Evolutionary conservation across 345 rosid genomes (phyloP).

Genomic region (Populus ilicifolia): DNA sequence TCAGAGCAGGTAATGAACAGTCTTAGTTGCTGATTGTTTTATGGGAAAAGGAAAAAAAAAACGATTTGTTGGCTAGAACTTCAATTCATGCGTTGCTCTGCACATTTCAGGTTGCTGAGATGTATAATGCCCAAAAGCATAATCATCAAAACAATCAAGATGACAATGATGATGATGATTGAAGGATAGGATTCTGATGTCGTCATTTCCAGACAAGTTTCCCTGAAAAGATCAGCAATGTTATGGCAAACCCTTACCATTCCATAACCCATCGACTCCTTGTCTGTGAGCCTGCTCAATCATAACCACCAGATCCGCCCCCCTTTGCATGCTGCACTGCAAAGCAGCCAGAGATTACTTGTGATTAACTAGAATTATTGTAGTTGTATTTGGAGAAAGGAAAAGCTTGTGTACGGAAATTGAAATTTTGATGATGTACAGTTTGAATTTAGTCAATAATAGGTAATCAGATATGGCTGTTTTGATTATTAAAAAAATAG

Average conservation of each 20-base stretch:
- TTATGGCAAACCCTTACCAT: neutral
- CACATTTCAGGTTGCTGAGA: constrained; percentile 70
- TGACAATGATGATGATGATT: constrained; percentile 57
- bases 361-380: no score
- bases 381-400: no score
- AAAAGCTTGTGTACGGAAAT: no score
- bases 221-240: neutral
- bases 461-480: no score
- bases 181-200: constrained; percentile 16
- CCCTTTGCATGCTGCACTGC: neutral
- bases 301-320: neutral
- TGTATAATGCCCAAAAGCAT: constrained; percentile 74
- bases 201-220: constrained; percentile 2
- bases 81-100: neutral
- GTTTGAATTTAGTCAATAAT: no score
- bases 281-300: neutral
- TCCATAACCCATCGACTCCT: neutral
- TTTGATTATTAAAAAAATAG: no score
- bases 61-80: neutral
- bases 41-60: neutral
- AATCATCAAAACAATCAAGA: constrained; percentile 60
- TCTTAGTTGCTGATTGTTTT: neutral
- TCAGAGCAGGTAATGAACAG: constrained; percentile 64
- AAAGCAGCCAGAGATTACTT: no score
- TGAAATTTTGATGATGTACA: no score